phyloP scores from a whole-genome alignment of 225 moss, liverwort and hornwort species.

The Polytrichum formosum region DNA sequence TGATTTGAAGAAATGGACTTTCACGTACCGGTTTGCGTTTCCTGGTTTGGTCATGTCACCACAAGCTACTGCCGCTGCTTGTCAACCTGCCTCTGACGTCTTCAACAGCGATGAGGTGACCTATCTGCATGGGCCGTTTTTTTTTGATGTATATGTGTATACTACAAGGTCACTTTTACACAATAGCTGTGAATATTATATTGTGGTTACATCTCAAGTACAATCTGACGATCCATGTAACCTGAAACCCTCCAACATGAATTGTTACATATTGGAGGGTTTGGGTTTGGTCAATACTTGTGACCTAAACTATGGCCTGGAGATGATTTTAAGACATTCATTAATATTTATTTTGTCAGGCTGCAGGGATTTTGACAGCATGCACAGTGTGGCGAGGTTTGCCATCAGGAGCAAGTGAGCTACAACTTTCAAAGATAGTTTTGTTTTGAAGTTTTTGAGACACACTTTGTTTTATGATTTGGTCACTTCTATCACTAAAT shows the following conservation, averaged over 20 bases:
- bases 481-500: no score
- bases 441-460: no score
- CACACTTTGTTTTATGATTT: no score
- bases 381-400: conserved; percentile 88
- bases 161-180: no score
- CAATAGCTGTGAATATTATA: no score
- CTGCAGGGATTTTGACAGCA: conserved; percentile 80
- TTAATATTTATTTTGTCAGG: conserved; percentile 45
- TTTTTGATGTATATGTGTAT: not conserved
- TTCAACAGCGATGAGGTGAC: conserved; percentile 68
- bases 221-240: no score
- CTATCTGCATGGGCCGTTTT: conserved; percentile 10
- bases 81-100: conserved; percentile 63
- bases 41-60: conserved; percentile 90
- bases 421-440: conserved; percentile 5
- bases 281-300: no score
- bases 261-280: no score
- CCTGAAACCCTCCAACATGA: no score
- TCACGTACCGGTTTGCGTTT: conserved; percentile 91
- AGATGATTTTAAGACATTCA: no score
- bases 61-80: conserved; percentile 63
- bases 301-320: no score
- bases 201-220: no score
- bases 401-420: conserved; percentile 72
- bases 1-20: conserved; percentile 99